These are phyloP conservation scores for Ogataea glucozyma DNA, from an alignment of 805 yeast genomes.

Conservation along the genomic window DNA sequence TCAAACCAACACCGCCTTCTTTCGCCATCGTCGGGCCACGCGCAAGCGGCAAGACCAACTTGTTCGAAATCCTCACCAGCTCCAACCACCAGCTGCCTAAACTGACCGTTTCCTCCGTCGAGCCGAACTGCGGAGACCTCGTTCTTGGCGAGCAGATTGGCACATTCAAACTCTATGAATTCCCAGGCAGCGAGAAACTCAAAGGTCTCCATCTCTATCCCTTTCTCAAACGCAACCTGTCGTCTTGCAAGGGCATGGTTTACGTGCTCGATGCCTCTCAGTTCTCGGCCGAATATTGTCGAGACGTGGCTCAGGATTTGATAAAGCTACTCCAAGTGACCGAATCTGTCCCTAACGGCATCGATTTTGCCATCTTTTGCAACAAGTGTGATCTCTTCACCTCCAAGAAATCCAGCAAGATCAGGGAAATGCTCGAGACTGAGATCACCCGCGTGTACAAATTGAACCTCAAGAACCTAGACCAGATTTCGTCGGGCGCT, in stretches of 20 bases:
- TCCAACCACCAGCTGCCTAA: slow-evolving; percentile 16
- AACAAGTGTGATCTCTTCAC: slow-evolving; percentile 87
- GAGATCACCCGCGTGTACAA: slow-evolving; percentile 61
- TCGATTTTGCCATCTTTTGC: slow-evolving; percentile 75
- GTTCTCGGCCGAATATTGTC: slow-evolving; percentile 46
- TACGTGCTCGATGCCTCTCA: slow-evolving; percentile 78
- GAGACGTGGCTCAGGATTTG: slow-evolving; percentile 58
- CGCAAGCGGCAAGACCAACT: slow-evolving; percentile 23
- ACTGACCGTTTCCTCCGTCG: slow-evolving; percentile 28
- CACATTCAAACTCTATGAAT: slow-evolving; percentile 62
- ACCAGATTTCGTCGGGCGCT: slow-evolving; percentile 44
- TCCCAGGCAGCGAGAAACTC: slow-evolving; percentile 87
- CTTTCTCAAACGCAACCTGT: slow-evolving; percentile 43
- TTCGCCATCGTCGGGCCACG: slow-evolving; percentile 22
- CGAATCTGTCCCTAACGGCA: slow-evolving; percentile 64
- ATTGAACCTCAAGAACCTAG: slow-evolving; percentile 45
- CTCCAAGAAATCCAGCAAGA: slow-evolving; percentile 66
- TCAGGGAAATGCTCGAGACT: slow-evolving; percentile 57
- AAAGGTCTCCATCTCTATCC: slow-evolving; percentile 54
- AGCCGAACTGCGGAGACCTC: slow-evolving; percentile 41
- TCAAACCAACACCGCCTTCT: slow-evolving; percentile 13
- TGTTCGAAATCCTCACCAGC: slow-evolving; percentile 19
- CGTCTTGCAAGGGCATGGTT: slow-evolving; percentile 63
- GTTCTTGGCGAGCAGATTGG: slow-evolving; percentile 35
- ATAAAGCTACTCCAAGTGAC: slow-evolving; percentile 60